A percentile compares a stretch with the other conserved stretches of the same genome.
Evolutionary conservation across 2,329 filamentous ascomycete species (phyloP).

Genomic region (Diplocarpon rosae): DNA sequence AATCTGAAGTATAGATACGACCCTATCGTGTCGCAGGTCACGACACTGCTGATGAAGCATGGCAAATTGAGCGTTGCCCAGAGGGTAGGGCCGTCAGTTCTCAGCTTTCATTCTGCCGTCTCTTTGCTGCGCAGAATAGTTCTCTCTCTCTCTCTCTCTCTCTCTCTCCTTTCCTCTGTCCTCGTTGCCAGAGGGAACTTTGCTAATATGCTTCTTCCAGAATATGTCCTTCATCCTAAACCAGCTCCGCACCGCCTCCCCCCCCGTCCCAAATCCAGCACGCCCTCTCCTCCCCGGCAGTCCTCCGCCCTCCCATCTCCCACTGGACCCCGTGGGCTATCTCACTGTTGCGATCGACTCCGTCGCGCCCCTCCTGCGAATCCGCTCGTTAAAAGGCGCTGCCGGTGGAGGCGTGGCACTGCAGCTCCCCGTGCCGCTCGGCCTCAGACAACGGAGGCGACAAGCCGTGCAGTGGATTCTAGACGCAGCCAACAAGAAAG

Average conservation of each 20-base stretch:
- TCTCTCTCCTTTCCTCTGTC: not conserved
- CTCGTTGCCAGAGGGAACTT: not conserved
- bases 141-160: not conserved
- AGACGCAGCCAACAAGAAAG: constrained; percentile 68
- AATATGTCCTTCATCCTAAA: constrained; percentile 78
- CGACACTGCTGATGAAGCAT: constrained; percentile 80
- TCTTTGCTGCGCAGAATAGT: constrained; percentile 13
- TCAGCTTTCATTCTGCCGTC: constrained; percentile 16
- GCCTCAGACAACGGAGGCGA: constrained; percentile 63
- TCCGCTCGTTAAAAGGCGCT: constrained; percentile 63
- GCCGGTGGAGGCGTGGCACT: constrained; percentile 79
- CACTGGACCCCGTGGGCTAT: constrained; percentile 82
- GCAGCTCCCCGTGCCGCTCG: constrained; percentile 70
- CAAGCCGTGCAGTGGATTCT: constrained; percentile 83
- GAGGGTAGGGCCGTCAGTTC: constrained; percentile 43
- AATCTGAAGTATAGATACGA: constrained; percentile 77
- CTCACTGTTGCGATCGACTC: constrained; percentile 86
- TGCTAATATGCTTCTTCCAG: constrained; percentile 34
- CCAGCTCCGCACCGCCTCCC: constrained; percentile 70
- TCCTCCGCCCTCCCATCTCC: constrained; percentile 68
- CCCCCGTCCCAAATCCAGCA: constrained; percentile 62
- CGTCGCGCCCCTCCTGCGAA: constrained; percentile 75
- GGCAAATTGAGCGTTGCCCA: constrained; percentile 89
- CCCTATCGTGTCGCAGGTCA: constrained; percentile 74
- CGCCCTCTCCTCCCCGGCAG: constrained; percentile 65